These are phyloP conservation scores for Pythium rishiriense DNA, from an alignment of 352 stramenopile species.

Conservation along the genomic window DNA sequence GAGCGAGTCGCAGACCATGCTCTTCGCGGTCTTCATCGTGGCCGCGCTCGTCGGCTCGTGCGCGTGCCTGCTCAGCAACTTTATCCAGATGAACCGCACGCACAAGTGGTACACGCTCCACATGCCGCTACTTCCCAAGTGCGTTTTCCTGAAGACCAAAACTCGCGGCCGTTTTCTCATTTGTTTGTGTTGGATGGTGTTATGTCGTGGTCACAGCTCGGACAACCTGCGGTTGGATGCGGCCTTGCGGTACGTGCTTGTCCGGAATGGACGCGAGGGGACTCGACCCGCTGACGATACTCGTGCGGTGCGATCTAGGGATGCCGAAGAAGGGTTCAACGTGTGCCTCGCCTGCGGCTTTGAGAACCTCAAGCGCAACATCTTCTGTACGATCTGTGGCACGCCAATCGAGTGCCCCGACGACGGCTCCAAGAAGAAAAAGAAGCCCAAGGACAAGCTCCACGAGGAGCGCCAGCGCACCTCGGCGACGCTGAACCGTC, in stretches of 20 bases:
- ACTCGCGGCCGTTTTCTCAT: background rate
- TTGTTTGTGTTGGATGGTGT: background rate
- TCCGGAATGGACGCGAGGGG: too few species aligned
- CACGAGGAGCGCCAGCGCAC: slow-evolving; percentile 18
- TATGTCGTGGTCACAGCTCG: slow-evolving; percentile 7
- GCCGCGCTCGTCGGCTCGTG: background rate
- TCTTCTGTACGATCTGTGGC: slow-evolving; percentile 45
- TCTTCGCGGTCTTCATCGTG: background rate
- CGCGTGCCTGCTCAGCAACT: background rate
- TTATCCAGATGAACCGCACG: slow-evolving; percentile 1
- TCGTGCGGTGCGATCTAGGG: slow-evolving; percentile 24
- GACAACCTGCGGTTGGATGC: slow-evolving; percentile 22
- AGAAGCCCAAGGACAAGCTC: slow-evolving; percentile 20
- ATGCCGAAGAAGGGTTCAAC: slow-evolving; percentile 36
- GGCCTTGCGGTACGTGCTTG: slow-evolving; percentile 17
- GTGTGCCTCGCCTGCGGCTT: slow-evolving; percentile 18
- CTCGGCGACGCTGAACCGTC: slow-evolving; percentile 16
- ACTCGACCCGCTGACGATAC: background rate
- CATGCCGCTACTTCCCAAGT: slow-evolving; percentile 1
- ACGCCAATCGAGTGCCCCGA: slow-evolving; percentile 11
- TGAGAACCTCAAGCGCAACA: slow-evolving; percentile 40
- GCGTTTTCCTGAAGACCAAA: background rate
- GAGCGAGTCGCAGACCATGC: background rate
- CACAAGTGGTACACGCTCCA: slow-evolving; percentile 9
- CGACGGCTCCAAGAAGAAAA: slow-evolving; percentile 9